Evolutionary conservation across 805 yeast genomes (phyloP), one percentile per base, ranked within the genome.

Genomic region (Candida ovalis): DNA sequence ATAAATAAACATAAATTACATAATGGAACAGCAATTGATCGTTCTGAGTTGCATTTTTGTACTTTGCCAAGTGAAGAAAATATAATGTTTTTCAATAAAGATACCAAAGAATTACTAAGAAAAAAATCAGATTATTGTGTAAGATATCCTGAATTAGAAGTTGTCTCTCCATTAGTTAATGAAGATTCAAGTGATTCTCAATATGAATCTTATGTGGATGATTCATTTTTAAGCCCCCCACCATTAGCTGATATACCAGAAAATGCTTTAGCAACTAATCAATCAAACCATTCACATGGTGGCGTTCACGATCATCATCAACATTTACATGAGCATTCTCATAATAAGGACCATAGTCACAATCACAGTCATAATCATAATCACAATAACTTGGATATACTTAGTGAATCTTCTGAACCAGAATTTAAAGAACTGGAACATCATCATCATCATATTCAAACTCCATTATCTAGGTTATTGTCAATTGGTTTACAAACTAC

Each of bases 401-500:
- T n/a, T 17, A 48, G 52, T 44, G 12, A 13, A 15, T 28, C 21
- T 21, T 3, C 22, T 10, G 28, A 38, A 15, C 15, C 33, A 3
- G 39, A 48, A 19, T 46, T 57, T 9, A 30, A 23, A 17, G 41
- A 23, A 23, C 18, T 15, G 41, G 41, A 39, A 28, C 67, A 78
- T 56, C 96, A 88, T 57, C 95, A 86, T 60, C 96, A 89, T 63
- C 88, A 86, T 59, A 75, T 87, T 19, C 82, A 80, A 48, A 81
- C 96, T 0, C 91, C 94, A 1, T 69, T 84, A 17, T 84, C 95
- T 0, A 76, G 88, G 49, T 68, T 92, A n/a, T 67, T 92, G 10
- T 80, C 96, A 4, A 89, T 92, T 49, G 97, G 97, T 3, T 64
- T 94, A 21, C 97, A 94, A 64, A 92, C 98, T 0, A 82, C 91